Percentiles rank a stretch among this genome's conserved stretches.
These are phyloP conservation scores for Trypanosomatidae sp. DNA, from an alignment of 208 protist genomes.

Conservation along the genomic window DNA sequence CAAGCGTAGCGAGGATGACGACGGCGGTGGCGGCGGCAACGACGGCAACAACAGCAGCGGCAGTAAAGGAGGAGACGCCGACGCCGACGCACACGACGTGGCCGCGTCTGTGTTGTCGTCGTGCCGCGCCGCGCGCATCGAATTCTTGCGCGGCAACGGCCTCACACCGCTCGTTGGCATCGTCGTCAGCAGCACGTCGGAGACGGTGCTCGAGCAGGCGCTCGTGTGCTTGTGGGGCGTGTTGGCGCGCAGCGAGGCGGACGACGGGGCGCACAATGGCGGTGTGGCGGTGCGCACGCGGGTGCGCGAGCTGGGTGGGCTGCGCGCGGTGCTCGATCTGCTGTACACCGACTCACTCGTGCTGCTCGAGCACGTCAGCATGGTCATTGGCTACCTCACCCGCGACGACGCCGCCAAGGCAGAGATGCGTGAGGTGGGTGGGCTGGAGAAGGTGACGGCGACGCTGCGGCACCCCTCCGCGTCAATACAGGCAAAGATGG, in stretches of 20 bases:
- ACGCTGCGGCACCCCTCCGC: constrained; percentile 81
- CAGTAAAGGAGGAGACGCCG: too few species aligned
- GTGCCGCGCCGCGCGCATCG: constrained; percentile 13
- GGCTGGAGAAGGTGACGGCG: constrained; percentile 85
- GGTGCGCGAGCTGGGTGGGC: constrained; percentile 58
- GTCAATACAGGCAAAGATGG: constrained; percentile 87
- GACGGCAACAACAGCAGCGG: too few species aligned
- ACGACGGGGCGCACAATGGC: constrained; percentile 20
- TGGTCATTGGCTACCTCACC: constrained; percentile 90
- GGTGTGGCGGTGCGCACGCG: constrained; percentile 47
- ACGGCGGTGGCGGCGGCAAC: too few species aligned
- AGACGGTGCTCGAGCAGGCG: constrained; percentile 80
- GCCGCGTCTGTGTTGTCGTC: too few species aligned
- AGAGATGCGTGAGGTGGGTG: constrained; percentile 73
- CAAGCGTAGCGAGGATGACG: too few species aligned
- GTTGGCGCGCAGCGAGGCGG: constrained; percentile 48
- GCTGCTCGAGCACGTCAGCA: constrained; percentile 88
- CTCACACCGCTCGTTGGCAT: constrained; percentile 83
- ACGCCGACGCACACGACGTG: too few species aligned
- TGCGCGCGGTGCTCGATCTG: constrained; percentile 79
- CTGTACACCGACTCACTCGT: constrained; percentile 82
- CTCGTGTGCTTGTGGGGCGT: constrained; percentile 83
- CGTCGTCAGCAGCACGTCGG: constrained; percentile 67
- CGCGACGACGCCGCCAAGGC: constrained; percentile 84
- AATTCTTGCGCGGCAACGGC: constrained; percentile 54